A percentile compares a stretch with the other conserved stretches of the same genome.
These are phyloP conservation scores for Tolypocladium cylindrosporum DNA, from an alignment of 2,329 filamentous ascomycete genomes.

Conservation along the genomic window DNA sequence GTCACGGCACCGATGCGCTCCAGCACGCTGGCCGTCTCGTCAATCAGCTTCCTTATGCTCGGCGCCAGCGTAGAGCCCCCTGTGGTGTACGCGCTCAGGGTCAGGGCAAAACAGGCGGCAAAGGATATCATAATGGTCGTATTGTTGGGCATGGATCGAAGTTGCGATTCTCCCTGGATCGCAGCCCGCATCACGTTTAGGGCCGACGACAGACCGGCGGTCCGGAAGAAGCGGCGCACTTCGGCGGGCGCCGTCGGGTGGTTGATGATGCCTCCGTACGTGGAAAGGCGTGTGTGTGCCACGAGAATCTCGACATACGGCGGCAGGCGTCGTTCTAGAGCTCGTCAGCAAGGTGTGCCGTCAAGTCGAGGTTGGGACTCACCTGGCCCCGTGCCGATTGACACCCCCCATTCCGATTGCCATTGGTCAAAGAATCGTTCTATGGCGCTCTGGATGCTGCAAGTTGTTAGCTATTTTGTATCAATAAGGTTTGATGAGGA, in stretches of 20 bases:
- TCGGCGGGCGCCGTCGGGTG: constrained; percentile 60
- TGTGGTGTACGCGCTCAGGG: constrained; percentile 48
- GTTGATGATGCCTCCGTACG: constrained; percentile 65
- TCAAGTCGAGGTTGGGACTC: background rate
- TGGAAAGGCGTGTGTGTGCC: constrained; percentile 63
- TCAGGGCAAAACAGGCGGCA: constrained; percentile 59
- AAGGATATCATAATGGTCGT: constrained; percentile 73
- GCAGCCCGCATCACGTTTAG: constrained; percentile 66
- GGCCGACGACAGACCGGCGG: constrained; percentile 60
- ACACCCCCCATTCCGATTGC: constrained; percentile 52
- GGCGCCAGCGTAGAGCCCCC: constrained; percentile 49
- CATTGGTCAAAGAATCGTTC: constrained; percentile 57
- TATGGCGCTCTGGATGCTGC: constrained; percentile 44
- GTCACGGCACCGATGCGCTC: constrained; percentile 60
- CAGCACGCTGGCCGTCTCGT: constrained; percentile 58
- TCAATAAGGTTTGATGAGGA: too few relatives aligned
- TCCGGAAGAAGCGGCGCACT: constrained; percentile 63
- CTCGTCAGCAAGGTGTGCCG: background rate
- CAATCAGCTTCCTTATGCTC: constrained; percentile 53
- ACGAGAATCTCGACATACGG: constrained; percentile 69
- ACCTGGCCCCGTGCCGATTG: constrained; percentile 41
- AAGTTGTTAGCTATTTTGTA: background rate
- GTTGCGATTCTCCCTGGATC: constrained; percentile 58
- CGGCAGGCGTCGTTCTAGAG: constrained; percentile 40
- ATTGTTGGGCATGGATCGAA: constrained; percentile 71